Evolutionary conservation across 2,329 filamentous ascomycete genomes (phyloP), one percentile per base, ranked within the genome.

Genomic region (Fusarium temperatum): DNA sequence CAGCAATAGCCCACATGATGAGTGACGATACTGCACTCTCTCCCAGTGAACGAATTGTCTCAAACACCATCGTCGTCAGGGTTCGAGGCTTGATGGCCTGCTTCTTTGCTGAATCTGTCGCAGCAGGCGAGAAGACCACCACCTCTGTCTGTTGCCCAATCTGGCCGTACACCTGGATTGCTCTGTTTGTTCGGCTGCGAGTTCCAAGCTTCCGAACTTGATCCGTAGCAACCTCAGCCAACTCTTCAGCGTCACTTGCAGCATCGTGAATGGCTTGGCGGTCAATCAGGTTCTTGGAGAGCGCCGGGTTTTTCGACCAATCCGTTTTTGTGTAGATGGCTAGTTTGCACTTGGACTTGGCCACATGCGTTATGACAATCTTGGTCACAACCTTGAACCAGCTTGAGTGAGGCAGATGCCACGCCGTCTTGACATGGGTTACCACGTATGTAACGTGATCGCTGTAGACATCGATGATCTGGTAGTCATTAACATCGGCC

Each of bases 281-380:
- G 81, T 92, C 89, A n/a, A 92, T 86, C 63, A 92, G 81, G 55
- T 86, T 87, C 80, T 89, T 90, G 22, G 87, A 88, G 47, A 92
- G 83, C 1, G 87, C 85, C 17, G 91, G 91, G 61, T 89, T 85
- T 74, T 90, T 92, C 32, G 90, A 88, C 96, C 96, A 98, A 76
- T 94, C 93, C n/a, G 98, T 90, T 78, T 92, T 93, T 60, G 92
- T 93, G 83, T 94, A 97, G 48, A 98, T 90, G 32, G 95, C 93
- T 63, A 99, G 89, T 84, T 96, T 98, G 82, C 94, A 97, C 81
- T 93, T 95, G 18, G 94, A 95, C 83, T 98, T 98, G 59, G 94
- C 91, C 68, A 96, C 89, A 79, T 98, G 94, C 6, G 96, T 98
- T 72, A 99, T 96, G 73, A 98, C 94, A 72, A 98, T 91, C 83